Evolutionary conservation across 106 monocot species (phyloP).

Genomic region (Dioscorea alata): DNA sequence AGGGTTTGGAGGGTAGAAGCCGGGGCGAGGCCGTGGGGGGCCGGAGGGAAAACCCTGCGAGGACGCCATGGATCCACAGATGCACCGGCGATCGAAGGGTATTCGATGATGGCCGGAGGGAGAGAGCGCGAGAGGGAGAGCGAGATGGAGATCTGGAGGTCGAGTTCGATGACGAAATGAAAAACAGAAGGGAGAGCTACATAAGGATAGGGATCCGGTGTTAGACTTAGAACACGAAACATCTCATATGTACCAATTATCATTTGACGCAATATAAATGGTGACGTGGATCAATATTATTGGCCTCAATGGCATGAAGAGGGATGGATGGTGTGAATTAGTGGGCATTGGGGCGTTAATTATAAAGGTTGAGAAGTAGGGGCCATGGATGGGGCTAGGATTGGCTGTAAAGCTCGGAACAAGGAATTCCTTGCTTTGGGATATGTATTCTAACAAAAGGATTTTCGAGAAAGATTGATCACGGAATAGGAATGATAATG

Average conservation of each 20-base stretch:
- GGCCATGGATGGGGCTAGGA: no score
- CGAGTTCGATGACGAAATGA: not conserved
- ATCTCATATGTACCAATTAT: no score
- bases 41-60: conserved; percentile 14
- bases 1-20: conserved; percentile 4
- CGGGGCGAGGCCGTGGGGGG: not conserved
- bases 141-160: not conserved
- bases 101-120: not conserved
- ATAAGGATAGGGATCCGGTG: not conserved
- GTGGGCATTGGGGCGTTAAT: no score
- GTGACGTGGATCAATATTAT: not conserved
- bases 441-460: no score
- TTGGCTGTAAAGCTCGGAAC: no score
- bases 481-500: no score
- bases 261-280: not conserved
- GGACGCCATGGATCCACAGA: conserved; percentile 44
- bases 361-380: no score
- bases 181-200: not conserved
- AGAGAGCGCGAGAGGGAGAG: not conserved
- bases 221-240: not conserved
- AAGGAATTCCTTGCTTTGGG: no score
- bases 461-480: no score
- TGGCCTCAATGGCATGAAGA: no score
- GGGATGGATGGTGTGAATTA: no score
- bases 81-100: not conserved